Evolutionary conservation across 2,329 filamentous ascomycete genomes (phyloP).

Genomic region (Diaporthe nobilis): DNA sequence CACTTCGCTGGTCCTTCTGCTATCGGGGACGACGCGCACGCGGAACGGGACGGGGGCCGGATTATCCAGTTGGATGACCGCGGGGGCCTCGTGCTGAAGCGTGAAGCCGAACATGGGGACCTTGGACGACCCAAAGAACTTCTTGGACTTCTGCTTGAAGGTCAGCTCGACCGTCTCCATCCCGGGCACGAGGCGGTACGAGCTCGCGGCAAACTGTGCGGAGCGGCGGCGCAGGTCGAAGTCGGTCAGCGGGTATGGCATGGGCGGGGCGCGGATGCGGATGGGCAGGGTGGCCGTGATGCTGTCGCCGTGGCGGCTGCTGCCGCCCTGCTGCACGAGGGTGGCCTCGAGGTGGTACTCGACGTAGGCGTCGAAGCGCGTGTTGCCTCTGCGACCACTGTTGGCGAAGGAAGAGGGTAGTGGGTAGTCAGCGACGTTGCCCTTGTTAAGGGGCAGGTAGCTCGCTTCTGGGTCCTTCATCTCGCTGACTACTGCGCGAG

Average conservation of each 20-base stretch:
- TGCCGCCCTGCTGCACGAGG: slow-evolving; percentile 41
- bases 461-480: slow-evolving; percentile 36
- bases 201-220: slow-evolving; percentile 41
- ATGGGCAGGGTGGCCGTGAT: slow-evolving; percentile 47
- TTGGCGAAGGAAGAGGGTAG: slow-evolving; percentile 44
- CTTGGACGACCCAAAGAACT: slow-evolving; percentile 51
- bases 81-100: slow-evolving; percentile 48
- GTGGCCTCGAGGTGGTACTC: slow-evolving; percentile 54
- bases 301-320: background rate
- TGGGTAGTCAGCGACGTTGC: slow-evolving; percentile 33
- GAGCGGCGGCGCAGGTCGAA: slow-evolving; percentile 31
- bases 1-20: slow-evolving; percentile 37
- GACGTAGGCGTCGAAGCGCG: slow-evolving; percentile 48
- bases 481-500: slow-evolving; percentile 7
- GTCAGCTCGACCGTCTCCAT: slow-evolving; percentile 49
- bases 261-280: slow-evolving; percentile 36
- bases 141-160: slow-evolving; percentile 51
- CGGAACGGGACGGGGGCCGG: slow-evolving; percentile 45
- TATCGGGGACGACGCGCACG: slow-evolving; percentile 42
- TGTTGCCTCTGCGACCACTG: slow-evolving; percentile 13
- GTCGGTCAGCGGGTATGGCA: slow-evolving; percentile 43
- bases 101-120: slow-evolving; percentile 50
- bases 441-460: slow-evolving; percentile 39
- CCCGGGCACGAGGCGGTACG: slow-evolving; percentile 49
- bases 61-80: slow-evolving; percentile 50